phyloP scores from a whole-genome alignment of 148 eudicot genomes.

The Diospyros lotus region DNA sequence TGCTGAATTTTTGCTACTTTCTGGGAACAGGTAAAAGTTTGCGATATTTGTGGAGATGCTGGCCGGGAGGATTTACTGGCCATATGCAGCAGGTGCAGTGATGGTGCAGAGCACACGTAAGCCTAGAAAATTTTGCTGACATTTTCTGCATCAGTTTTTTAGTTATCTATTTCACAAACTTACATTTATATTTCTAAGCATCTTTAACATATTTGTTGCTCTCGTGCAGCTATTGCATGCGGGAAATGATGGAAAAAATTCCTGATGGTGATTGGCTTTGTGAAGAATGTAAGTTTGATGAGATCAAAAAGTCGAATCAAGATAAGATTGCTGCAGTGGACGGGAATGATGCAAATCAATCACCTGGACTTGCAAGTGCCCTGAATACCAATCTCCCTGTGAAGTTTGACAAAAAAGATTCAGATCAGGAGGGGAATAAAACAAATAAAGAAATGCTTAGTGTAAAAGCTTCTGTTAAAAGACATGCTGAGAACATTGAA shows the following conservation, averaged over 20 bases:
- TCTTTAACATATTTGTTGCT: slow-evolving; percentile 14
- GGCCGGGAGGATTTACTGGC: slow-evolving; percentile 94
- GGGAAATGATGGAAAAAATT: slow-evolving; percentile 57
- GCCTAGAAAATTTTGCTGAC: slow-evolving; percentile 8
- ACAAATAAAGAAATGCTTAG: slow-evolving; percentile 22
- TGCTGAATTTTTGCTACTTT: slow-evolving; percentile 4
- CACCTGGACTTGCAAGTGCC: slow-evolving; percentile 34
- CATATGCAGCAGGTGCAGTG: slow-evolving; percentile 73
- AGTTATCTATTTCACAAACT: not conserved
- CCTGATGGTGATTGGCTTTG: slow-evolving; percentile 96
- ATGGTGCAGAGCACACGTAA: slow-evolving; percentile 97
- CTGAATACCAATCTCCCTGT: slow-evolving; percentile 19
- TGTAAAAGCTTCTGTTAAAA: slow-evolving; percentile 42
- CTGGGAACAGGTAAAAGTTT: slow-evolving; percentile 63
- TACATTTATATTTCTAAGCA: not conserved
- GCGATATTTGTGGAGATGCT: slow-evolving; percentile 96
- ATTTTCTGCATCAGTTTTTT: not conserved
- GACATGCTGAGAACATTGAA: slow-evolving; percentile 49
- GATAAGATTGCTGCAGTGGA: slow-evolving; percentile 24
- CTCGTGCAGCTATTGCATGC: slow-evolving; percentile 81
- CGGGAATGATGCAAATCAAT: slow-evolving; percentile 43
- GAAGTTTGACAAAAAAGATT: slow-evolving; percentile 38
- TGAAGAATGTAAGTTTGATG: slow-evolving; percentile 72
- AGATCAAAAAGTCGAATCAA: slow-evolving; percentile 34
- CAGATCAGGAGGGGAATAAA: slow-evolving; percentile 34